Base-by-base conservation (phyloP, 441 rosid species). In the Aquilaria agallochum region DNA sequence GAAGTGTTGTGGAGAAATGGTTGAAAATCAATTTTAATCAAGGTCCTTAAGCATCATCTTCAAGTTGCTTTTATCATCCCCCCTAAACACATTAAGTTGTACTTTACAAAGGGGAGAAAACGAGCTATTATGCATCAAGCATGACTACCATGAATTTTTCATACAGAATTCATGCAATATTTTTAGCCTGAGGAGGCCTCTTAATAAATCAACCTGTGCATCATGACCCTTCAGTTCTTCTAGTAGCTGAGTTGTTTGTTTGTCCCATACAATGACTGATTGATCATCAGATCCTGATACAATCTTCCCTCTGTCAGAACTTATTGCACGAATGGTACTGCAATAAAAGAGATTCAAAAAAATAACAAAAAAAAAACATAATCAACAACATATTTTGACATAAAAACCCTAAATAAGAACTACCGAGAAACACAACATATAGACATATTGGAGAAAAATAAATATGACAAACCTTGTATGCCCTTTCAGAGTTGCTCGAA, bases 211-310 rank as follows among this genome's bases (percentile, higher is more conserved):
- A 79, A 95, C 99, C 99, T 86, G 96, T 49, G 85, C 83, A 68
- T 92, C 94, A 55, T 95, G 99, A 73, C 98, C 98, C 80, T 92
- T 92, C 69, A 95, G 83, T 76, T 85, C 99, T 83, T 92, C 97
- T 51, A 90, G 82, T 73, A 92, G 90, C 80, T 87, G 92, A 54
- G 83, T 78, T 68, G 96, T 90, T 76, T 92, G 98, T 82, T 95
- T 95, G 73, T 95, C 97, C 99, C 99, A 95, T 55, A 95, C 97
- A 64, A 92, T 81, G 64, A 95, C 85, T 73, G 97, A 86, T 64
- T 79, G 89, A 78, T 95, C 99, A 79, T 95, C 99, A 47, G 99
- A 90, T 76, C 99, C 99, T 31, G 99, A 95, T 56, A 92, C 99
- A 55, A 95, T 83, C 87, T 95, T 95, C 66, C 83, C 95, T 79